Conservation (phyloP, 805 yeast species). For the Candida alai region DNA sequence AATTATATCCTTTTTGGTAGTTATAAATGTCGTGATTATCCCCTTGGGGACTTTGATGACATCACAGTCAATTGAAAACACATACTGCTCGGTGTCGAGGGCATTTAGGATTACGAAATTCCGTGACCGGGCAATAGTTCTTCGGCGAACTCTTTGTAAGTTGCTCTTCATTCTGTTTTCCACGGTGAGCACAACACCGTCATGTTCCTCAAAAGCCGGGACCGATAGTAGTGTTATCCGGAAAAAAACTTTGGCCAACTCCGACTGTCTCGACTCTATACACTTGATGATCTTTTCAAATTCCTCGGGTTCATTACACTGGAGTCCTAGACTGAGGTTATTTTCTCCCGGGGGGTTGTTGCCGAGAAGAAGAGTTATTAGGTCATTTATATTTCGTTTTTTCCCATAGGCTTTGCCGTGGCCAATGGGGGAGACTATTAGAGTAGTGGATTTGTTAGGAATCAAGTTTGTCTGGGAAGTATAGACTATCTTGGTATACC, state of each 20-base stretch:
- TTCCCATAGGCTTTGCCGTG: slow-evolving; percentile 33
- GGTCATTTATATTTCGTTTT: slow-evolving; percentile 27
- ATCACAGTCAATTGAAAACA: slow-evolving; percentile 37
- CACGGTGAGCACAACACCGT: slow-evolving; percentile 14
- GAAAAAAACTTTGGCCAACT: slow-evolving; percentile 10
- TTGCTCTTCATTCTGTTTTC: slow-evolving; percentile 22
- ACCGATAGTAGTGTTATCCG: slow-evolving; percentile 27
- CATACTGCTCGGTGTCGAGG: slow-evolving; percentile 26
- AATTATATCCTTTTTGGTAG: slow-evolving; percentile 28
- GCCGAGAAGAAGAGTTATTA: neutral
- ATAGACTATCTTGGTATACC: no score
- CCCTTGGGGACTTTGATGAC: slow-evolving; percentile 23
- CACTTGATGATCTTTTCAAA: slow-evolving; percentile 16
- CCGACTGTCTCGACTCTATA: slow-evolving; percentile 14
- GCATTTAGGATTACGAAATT: slow-evolving; percentile 30
- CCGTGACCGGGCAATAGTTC: slow-evolving; percentile 34
- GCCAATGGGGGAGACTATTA: slow-evolving; percentile 25
- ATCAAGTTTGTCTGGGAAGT: no score
- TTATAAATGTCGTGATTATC: slow-evolving; percentile 22
- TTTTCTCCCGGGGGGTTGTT: slow-evolving; percentile 23
- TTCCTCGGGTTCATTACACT: slow-evolving; percentile 28
- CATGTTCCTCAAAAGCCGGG: slow-evolving; percentile 28
- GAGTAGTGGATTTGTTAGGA: slow-evolving; percentile 9
- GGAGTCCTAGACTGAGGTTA: slow-evolving; percentile 25
- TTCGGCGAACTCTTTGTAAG: slow-evolving; percentile 31